Conservation (phyloP, 208 protist genomes). For the Lotmaria passim region DNA sequence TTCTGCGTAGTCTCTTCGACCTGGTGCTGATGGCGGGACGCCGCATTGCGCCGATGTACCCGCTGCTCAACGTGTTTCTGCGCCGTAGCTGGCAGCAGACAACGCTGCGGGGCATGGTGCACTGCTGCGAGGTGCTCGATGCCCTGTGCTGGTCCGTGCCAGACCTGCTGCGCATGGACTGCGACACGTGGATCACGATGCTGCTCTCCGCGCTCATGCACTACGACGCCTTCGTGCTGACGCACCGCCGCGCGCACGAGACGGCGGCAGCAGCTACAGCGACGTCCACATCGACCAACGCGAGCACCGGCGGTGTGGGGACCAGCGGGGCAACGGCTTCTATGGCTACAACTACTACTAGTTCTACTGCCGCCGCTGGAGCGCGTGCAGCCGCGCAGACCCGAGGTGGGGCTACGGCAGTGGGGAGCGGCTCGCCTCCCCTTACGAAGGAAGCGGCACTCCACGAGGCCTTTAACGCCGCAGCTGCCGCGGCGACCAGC, state of each 20-base stretch:
- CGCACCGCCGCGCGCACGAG: constrained; percentile 31
- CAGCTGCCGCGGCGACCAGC: not conserved
- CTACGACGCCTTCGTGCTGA: constrained; percentile 37
- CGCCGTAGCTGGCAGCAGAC: constrained; percentile 51
- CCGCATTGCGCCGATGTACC: constrained; percentile 68
- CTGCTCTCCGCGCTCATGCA: constrained; percentile 56
- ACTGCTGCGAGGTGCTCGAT: constrained; percentile 69
- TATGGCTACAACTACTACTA: too few relatives aligned
- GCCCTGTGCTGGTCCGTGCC: constrained; percentile 62
- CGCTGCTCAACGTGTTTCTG: constrained; percentile 66
- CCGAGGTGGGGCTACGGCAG: not conserved
- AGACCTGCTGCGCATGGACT: constrained; percentile 67
- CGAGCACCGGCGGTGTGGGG: not conserved
- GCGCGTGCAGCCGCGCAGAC: not conserved
- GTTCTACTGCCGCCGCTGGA: not conserved
- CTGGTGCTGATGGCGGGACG: constrained; percentile 60
- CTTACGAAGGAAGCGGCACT: not conserved
- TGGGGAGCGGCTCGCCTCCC: not conserved
- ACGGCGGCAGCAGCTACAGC: not conserved
- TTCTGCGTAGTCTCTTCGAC: constrained; percentile 50
- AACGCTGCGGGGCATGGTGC: constrained; percentile 35
- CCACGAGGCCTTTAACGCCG: constrained; percentile 8
- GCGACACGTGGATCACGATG: constrained; percentile 58
- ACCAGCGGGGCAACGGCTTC: too few relatives aligned
- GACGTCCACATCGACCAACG: constrained; percentile 1